Evolutionary conservation across 805 yeast species (phyloP), one percentile per base, ranked within the genome.

Genomic region (Candida jianshihensis): DNA sequence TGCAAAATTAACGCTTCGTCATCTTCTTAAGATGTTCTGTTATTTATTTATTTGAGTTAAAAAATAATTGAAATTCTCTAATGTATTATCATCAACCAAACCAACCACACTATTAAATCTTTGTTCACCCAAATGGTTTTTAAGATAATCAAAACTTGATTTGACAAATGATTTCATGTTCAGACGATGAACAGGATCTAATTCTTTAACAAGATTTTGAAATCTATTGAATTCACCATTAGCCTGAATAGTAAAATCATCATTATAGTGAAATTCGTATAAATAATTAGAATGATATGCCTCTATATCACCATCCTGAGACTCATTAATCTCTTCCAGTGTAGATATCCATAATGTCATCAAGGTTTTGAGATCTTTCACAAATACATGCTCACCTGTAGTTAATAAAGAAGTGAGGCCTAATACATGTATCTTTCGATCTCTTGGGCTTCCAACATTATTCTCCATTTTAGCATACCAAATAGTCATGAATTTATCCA

Each of bases 281-380:
- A 56, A 45, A 44, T 65, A 66, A 40, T 68, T 63, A 13, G 61
- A 56, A 45, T 74, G 78, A 43, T 75, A 76, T 19, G 59, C 63
- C 21, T 62, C 68, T 46, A 78, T 70, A 46, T 79, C 83, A 4
- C 86, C 87, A 22, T 56, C 53, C 4, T 49, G 54, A 10, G 56
- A 42, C 52, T 89, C 97, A 38, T 78, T 73, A 12, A 82, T 68
- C 51, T 87, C 95, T 48, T 89, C 96, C 33, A 85, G 53, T 40
- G 81, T 67, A 34, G 70, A 62, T 4, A 67, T 59, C 75, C 76
- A 70, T 6, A 69, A 44, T 3, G 65, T 56, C 5, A 73, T 55
- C 10, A 63, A 47, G 3, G 54, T 51, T 19, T 55, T 53, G 6
- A 59, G 37, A 36, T 52, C 58, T n/a, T 52, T 43, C 33, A 61